Evolutionary conservation across 805 yeast species (phyloP), one percentile per base, ranked within the genome.

Genomic region (Ogataea nakhonphanomensis): DNA sequence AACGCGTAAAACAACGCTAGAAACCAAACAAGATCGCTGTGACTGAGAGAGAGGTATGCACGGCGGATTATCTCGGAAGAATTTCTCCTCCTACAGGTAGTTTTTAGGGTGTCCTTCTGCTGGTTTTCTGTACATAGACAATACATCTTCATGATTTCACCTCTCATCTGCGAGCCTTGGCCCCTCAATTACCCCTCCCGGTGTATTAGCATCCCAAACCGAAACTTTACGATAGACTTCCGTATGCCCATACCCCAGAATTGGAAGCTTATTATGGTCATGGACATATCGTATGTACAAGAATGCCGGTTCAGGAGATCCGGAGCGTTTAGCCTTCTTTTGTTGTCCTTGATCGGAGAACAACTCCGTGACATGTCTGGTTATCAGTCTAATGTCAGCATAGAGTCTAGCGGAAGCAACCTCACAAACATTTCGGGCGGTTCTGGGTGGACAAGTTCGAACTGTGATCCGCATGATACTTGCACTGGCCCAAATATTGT

Each of bases 51-150:
- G 27, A n/a, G 17, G 15, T 29, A 39, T 39, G 43, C 43, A 39
- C 11, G 5, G 31, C 37, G 37, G 37, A 39, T 25, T 39, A 39
- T 39, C 33, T 39, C 43, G 43, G 43, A 39, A 24, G 24, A 39
- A 12, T 14, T 17, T 27, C 14, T 25, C 37, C 17, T 10, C 31
- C 17, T 7, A 17, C 15, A 21, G 11, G 21, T n/a, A 21, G n/a
- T 12, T 7, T 29, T n/a, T 29, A 29, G 35, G 33, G 27, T 30
- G 25, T 24, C 5, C 5, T 21, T 9, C 11, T 29, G 31, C 21
- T 29, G 31, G 31, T n/a, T 7, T 29, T 14, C 21, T 15, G 5
- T 29, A 29, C 31, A 14, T 11, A 7, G 21, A 29, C 17, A 14
- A 21, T 29, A 14, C 17, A 7, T 14, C 20, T 15, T 7, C n/a